Base-by-base conservation (phyloP, 2,329 filamentous ascomycete genomes). In the Orbilia blumenaviensis region DNA sequence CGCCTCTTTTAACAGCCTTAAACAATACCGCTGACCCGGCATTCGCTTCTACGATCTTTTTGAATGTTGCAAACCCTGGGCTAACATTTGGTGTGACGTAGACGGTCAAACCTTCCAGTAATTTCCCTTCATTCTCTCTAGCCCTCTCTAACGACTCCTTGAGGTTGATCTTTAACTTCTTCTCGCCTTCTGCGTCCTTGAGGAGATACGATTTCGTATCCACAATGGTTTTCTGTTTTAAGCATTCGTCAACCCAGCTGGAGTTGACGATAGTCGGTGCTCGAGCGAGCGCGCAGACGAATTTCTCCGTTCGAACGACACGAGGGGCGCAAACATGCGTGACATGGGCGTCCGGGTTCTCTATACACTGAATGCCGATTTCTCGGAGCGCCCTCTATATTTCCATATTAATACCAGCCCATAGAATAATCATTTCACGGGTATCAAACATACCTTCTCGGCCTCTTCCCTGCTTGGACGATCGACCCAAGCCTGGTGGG, bases 231-330 rank as follows among this genome's bases (percentile, higher is more conserved):
- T 91, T 88, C 32, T 88, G 85, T 50, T 91, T 88, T 9, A 98
- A 85, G 52, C 91, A 92, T 23, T 88, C 86, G 67, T 94, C 91
- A 69, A 99, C 88, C 82, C 93, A 99, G 7, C 88, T 86, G 0
- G 90, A 91, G 50, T 89, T 89, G 64, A 98, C 87, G 46, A 98
- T 88, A 0, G 88, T 87, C 0, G 93, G 92, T 0, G 92, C 93
- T 73, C 89, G 89, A 16, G 95, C 93, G 27, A 99, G 85, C 10
- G 93, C 93, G 77, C 90, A 91, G 58, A 98, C 89, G 81, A 99
- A 99, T 81, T 99, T 99, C 82, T 92, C 89, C 0, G 95, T 99
- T 38, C 95, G 91, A 34, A 97, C 88, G 77, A 98, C 89, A 44
- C 89, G 88, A 0, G 94, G 95, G 2, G 94, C 94, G 34, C 93